Conservation (phyloP, 1,284 basidiomycete genomes). For the Cerioporus squamosus region DNA sequence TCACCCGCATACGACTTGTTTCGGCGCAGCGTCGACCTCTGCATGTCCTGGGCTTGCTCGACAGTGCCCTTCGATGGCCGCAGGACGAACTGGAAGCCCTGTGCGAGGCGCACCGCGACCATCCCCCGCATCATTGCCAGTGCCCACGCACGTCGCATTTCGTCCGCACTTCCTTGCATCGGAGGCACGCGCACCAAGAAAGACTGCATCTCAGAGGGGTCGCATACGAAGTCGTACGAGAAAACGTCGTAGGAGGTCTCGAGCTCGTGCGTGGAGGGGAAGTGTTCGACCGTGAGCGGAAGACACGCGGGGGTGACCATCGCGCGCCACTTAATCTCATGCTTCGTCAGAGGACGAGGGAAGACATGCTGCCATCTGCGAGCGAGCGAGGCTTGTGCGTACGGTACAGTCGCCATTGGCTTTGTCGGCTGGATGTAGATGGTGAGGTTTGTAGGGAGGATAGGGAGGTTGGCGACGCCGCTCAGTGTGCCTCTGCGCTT, state of each 20-base stretch:
- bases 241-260: constrained; percentile 82
- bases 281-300: constrained; percentile 91
- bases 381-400: constrained; percentile 72
- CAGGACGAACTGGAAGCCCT: constrained; percentile 96
- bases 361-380: constrained; percentile 90
- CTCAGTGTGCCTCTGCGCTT: constrained; percentile 56
- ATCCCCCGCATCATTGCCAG: constrained; percentile 92
- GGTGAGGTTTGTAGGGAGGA: constrained; percentile 52
- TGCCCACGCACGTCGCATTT: constrained; percentile 73
- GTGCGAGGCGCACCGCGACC: constrained; percentile 89
- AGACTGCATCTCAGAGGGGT: constrained; percentile 77
- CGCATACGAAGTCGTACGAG: constrained; percentile 80
- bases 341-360: constrained; percentile 76
- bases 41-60: constrained; percentile 28
- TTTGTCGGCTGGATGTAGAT: constrained; percentile 68
- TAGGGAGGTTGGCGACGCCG: constrained; percentile 44
- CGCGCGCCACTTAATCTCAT: constrained; percentile 93
- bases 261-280: constrained; percentile 79
- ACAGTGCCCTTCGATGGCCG: constrained; percentile 37
- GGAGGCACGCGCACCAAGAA: constrained; percentile 76
- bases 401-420: constrained; percentile 56
- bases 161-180: constrained; percentile 51
- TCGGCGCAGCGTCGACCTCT: constrained; percentile 41
- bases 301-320: constrained; percentile 86
- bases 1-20: constrained; percentile 59